A percentile compares a stretch with the other conserved stretches of the same genome.
phyloP scores from a whole-genome alignment of 768 basidiomycete genomes.

The Leccinellum rugosiceps region DNA sequence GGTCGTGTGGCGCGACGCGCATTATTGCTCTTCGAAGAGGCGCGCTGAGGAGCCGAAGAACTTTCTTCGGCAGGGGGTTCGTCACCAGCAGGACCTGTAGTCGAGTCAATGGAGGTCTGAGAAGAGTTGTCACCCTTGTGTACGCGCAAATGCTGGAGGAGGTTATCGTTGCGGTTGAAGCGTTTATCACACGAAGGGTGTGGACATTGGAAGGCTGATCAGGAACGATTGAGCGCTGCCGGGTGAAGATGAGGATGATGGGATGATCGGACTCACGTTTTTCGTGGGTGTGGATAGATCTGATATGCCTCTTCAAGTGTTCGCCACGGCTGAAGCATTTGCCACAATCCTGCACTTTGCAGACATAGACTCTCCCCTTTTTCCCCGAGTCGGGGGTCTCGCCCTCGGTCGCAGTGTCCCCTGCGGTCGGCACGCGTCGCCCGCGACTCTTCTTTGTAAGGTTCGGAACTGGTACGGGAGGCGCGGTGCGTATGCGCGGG shows the following conservation, averaged over 20 bases:
- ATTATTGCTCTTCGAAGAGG: slow-evolving; percentile 19
- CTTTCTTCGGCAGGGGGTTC: slow-evolving; percentile 20
- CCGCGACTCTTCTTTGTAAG: slow-evolving; percentile 80
- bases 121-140: slow-evolving; percentile 46
- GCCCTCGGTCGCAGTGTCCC: slow-evolving; percentile 20
- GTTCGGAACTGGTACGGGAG: slow-evolving; percentile 72
- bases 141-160: slow-evolving; percentile 74
- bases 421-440: slow-evolving; percentile 64
- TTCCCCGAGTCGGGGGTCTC: slow-evolving; percentile 27
- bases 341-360: slow-evolving; percentile 65
- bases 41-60: slow-evolving; percentile 23
- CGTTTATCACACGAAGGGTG: slow-evolving; percentile 63
- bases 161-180: slow-evolving; percentile 79
- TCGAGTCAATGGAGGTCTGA: slow-evolving; percentile 32
- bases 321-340: slow-evolving; percentile 73
- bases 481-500: slow-evolving; percentile 50
- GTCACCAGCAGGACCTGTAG: slow-evolving; percentile 23
- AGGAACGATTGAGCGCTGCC: slow-evolving; percentile 21
- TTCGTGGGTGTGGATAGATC: slow-evolving; percentile 73
- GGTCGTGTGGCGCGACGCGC: slow-evolving; percentile 31
- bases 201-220: slow-evolving; percentile 70
- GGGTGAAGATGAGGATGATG: slow-evolving; percentile 13
- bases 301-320: slow-evolving; percentile 73
- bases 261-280: slow-evolving; percentile 55
- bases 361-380: slow-evolving; percentile 47